Evolutionary conservation across 2,329 filamentous ascomycete genomes (phyloP).

Genomic region (Celoporthe dispersa): DNA sequence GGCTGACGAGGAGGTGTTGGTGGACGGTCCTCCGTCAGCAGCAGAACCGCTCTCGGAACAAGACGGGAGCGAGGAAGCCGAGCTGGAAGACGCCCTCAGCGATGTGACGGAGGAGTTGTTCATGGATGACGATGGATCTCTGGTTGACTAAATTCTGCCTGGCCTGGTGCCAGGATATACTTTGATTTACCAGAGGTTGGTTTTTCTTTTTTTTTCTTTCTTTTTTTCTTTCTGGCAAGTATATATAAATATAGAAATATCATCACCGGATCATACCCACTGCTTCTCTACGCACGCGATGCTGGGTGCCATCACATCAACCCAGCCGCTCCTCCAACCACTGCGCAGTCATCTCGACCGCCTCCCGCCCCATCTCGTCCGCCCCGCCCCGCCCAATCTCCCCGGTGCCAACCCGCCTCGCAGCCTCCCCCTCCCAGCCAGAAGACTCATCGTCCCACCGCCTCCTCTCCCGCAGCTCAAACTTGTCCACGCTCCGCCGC

Average conservation of each 20-base stretch:
- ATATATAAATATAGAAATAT: not conserved
- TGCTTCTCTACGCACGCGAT: not conserved
- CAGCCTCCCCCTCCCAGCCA: conserved; percentile 40
- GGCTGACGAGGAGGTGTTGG: not conserved
- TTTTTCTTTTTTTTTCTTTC: no score
- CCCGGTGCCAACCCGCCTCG: conserved; percentile 44
- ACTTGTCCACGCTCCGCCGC: conserved; percentile 51
- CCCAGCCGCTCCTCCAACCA: conserved; percentile 26
- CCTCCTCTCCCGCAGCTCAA: conserved; percentile 49
- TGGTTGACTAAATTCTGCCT: conserved; percentile 30
- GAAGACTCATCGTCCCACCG: conserved; percentile 47
- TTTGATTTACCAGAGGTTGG: no score
- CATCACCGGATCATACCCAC: conserved; percentile 8
- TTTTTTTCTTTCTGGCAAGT: not conserved
- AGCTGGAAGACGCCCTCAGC: conserved; percentile 30
- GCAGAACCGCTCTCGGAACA: not conserved
- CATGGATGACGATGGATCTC: conserved; percentile 40
- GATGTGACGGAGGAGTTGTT: conserved; percentile 39
- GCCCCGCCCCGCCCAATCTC: conserved; percentile 42
- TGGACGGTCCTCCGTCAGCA: not conserved
- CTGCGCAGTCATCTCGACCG: conserved; percentile 16
- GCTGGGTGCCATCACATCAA: not conserved
- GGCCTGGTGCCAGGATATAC: not conserved
- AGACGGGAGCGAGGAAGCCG: conserved; percentile 15
- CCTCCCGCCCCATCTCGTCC: conserved; percentile 8